Evolutionary conservation across 208 protist genomes (phyloP), one percentile per base, ranked within the genome.

Genomic region (Trypanosoma cruzi): DNA sequence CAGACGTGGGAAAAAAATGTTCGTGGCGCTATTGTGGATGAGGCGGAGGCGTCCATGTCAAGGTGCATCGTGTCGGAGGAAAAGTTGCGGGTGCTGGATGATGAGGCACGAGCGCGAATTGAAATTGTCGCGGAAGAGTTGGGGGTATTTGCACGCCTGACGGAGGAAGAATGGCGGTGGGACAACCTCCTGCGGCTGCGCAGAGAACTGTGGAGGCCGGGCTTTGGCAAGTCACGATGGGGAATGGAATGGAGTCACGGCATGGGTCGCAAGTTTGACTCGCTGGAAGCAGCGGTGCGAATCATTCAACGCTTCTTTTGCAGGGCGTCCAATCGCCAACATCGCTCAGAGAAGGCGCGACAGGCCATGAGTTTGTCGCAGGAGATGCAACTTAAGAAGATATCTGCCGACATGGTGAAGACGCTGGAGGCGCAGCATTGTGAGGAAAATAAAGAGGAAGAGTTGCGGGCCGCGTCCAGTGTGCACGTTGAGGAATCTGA

Each of bases 151-250:
- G 22, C n/a, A 22, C 24, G 4, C 22, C 16, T 55, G 4, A 68
- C 40, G n/a, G 62, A 72, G n/a, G 34, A 37, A 13, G 67, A 68
- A 22, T 82, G 77, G 78, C 78, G 68, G 10, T 83, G 78, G 78
- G 29, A 49, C 0, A 70, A 73, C 31, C 64, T 83, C 13, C 10
- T 46, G 22, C 42, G 31, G 37, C 18, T 53, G 53, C 60, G 73
- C 18, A 64, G 4, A 37, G 34, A 52, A 31, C n/a, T 80, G 22
- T 18, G 37, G 7, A n/a, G 22, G 0, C 50, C 64, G 10, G 77
- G 73, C 53, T 26, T 49, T 2, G 40, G 55, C n/a, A 62, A 29
- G 18, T 10, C 36, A 24, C 58, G 31, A 8, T 80, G 78, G 73
- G 29, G 55, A 11, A 31, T 78, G 13, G 73, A 49, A 28, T 10